phyloP scores from a whole-genome alignment of 345 rosid species.

The Brassica carinata region DNA sequence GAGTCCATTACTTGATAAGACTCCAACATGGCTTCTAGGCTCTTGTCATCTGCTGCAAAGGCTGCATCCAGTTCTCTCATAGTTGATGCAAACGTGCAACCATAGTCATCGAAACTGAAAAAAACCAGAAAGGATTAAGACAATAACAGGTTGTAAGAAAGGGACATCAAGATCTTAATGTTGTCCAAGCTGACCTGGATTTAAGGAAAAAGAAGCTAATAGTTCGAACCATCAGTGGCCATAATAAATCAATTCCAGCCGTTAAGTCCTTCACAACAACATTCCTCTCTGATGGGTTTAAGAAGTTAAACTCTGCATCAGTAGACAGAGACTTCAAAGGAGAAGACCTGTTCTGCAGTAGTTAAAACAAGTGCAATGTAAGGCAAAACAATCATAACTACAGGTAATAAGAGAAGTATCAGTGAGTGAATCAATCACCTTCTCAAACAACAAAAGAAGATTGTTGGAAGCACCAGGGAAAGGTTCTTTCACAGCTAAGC shows the following conservation, averaged over 20 bases:
- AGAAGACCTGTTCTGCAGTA: conserved; percentile 75
- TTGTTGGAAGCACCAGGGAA: conserved; percentile 90
- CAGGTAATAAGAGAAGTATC: neutral
- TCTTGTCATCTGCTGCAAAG: conserved; percentile 54
- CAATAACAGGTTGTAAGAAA: neutral
- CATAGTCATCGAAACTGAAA: conserved; percentile 69
- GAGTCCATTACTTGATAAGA: conserved; percentile 62
- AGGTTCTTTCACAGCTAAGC: conserved; percentile 92
- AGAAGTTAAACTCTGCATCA: conserved; percentile 59
- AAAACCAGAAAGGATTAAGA: neutral
- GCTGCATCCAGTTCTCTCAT: conserved; percentile 59
- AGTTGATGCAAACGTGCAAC: conserved; percentile 61
- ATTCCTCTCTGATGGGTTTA: conserved; percentile 56
- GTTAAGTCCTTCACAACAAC: conserved; percentile 28
- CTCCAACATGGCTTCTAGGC: conserved; percentile 52
- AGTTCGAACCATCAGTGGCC: conserved; percentile 70
- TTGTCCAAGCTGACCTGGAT: conserved; percentile 55
- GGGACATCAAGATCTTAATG: neutral
- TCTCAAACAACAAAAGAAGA: conserved; percentile 74
- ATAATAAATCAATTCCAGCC: conserved; percentile 49
- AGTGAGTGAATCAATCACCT: conserved; percentile 51
- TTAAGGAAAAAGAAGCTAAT: conserved; percentile 69
- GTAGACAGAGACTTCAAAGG: conserved; percentile 43
- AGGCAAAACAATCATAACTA: neutral
- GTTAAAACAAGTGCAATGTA: conserved; percentile 34